Evolutionary conservation across 208 protist genomes (phyloP).

Genomic region (Trypanosoma scelopori): DNA sequence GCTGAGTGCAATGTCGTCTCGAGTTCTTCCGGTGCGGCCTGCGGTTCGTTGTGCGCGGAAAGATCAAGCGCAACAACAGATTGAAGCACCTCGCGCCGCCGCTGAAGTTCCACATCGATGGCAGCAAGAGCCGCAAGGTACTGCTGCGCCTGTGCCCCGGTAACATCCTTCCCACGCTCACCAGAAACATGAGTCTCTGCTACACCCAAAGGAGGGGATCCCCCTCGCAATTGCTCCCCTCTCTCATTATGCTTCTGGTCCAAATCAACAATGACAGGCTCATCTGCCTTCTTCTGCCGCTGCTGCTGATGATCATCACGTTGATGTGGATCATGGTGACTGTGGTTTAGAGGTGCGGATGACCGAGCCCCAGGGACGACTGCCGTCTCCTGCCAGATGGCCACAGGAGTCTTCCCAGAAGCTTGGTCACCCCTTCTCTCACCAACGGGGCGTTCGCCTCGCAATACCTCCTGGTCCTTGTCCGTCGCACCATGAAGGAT

Average conservation of each 20-base stretch:
- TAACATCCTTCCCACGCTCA: background rate
- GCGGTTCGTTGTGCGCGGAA: background rate
- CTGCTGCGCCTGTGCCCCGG: conserved; percentile 6
- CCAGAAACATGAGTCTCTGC: background rate
- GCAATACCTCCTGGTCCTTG: too few species aligned
- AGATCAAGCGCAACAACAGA: conserved; percentile 6
- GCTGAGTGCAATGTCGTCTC: background rate
- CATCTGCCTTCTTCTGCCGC: background rate
- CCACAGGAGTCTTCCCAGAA: too few species aligned
- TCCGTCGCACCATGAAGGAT: too few species aligned
- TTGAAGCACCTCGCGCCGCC: conserved; percentile 6
- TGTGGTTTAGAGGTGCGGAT: too few species aligned
- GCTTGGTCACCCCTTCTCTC: too few species aligned
- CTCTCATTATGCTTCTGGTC: background rate
- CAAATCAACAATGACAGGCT: conserved; percentile 11
- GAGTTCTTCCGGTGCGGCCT: background rate
- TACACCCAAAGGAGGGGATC: background rate
- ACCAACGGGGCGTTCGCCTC: too few species aligned
- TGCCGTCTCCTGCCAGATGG: too few species aligned
- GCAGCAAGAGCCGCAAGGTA: conserved; percentile 24
- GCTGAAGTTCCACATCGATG: conserved; percentile 18
- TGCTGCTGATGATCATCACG: too few species aligned
- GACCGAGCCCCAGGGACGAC: too few species aligned
- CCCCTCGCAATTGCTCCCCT: background rate
- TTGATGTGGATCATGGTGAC: background rate